Percentiles rank a stretch among this genome's conserved stretches.
These are phyloP conservation scores for Nepenthes gracilis DNA, from an alignment of 148 eudicot species.

Conservation along the genomic window DNA sequence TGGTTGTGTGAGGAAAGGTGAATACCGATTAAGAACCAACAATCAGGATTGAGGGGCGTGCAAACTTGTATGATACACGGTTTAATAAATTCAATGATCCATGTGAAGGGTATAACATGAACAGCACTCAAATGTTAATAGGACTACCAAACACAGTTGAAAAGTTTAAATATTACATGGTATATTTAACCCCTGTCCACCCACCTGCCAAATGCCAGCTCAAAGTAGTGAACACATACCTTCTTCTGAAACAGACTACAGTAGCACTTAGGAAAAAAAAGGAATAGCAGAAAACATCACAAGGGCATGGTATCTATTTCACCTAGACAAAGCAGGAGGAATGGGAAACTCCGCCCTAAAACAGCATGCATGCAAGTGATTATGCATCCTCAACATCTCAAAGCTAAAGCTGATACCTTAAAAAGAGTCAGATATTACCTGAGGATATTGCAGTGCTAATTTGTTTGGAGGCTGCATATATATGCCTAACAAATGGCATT, in stretches of 20 bases:
- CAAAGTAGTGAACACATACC: too few relatives aligned
- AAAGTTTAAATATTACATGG: too few relatives aligned
- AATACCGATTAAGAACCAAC: background rate
- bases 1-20: background rate
- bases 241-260: background rate
- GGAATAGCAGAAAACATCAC: background rate
- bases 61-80: too few relatives aligned
- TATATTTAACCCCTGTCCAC: too few relatives aligned
- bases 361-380: background rate
- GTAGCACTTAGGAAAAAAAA: background rate
- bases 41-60: too few relatives aligned
- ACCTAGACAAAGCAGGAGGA: background rate
- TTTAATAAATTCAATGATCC: too few relatives aligned
- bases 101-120: too few relatives aligned
- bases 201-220: too few relatives aligned
- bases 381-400: background rate
- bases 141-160: too few relatives aligned
- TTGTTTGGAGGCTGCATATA: constrained; percentile 90
- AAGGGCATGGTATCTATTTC: background rate
- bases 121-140: too few relatives aligned
- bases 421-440: constrained; percentile 29
- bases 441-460: constrained; percentile 91
- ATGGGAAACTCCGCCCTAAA: background rate
- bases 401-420: background rate
- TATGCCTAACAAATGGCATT: constrained; percentile 81